Base-by-base conservation (phyloP, 768 basidiomycete genomes). In the Boletus rubropictus region DNA sequence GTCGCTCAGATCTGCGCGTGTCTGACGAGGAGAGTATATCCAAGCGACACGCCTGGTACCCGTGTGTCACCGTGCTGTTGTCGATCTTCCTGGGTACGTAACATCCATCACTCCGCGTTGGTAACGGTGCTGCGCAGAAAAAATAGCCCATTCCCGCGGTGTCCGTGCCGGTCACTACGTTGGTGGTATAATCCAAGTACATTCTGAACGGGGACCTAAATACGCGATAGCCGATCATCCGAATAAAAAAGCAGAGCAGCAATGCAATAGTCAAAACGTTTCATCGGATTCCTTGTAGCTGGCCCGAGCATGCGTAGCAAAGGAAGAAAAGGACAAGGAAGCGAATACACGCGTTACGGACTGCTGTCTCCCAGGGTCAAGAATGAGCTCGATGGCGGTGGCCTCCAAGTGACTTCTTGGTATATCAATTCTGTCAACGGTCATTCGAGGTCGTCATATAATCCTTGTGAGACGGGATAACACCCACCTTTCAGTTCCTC, bases 401-500 rank as follows among this genome's bases (percentile, higher is more conserved):
- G 45, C 20, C 48, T 27, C 33, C 42, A 51, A 6, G 70, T 74
- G 27, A 79, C 73, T 56, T 80, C 78, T 36, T 72, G 67, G 58
- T 77, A 79, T 57, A 80, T 79, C 37, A 77, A 61, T 32, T 73
- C 60, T 53, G 48, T 38, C 20, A 9, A 29, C n/a, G 2, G n/a
- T n/a, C n/a, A n/a, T n/a, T n/a, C n/a, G n/a, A n/a, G n/a, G n/a
- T 48, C 28, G 18, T 25, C 33, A 29, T 15, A 27, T 14, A 24
- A 27, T 9, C 25, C 9, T 2, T 0, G n/a, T 8, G 11, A 3
- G 17, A 5, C 10, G 14, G 9, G 27, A 1, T 0, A 29, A 11
- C 18, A 55, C 65, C 12, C 33, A 82, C 85, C 77, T 76, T 88
- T 88, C 39, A 88, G 64, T 47, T 79, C 72, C 54, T 86, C 85